Percentiles rank a stretch among this genome's conserved stretches.
These are phyloP conservation scores for Arabidopsis lyrata DNA, from an alignment of 441 rosid genomes.

Conservation along the genomic window DNA sequence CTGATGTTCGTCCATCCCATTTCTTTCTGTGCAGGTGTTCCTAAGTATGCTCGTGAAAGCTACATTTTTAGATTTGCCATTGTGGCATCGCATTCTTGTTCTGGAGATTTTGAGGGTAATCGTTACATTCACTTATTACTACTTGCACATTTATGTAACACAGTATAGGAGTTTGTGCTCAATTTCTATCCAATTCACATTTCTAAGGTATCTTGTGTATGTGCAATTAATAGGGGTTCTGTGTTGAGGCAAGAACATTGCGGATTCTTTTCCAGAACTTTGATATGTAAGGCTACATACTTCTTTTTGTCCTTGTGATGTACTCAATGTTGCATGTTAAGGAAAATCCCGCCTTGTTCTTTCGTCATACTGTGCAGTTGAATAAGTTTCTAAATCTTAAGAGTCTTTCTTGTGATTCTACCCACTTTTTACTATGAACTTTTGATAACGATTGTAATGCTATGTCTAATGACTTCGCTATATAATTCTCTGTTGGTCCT, in stretches of 20 bases:
- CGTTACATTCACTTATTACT: conserved; percentile 22
- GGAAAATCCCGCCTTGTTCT: conserved; percentile 11
- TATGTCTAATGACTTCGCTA: conserved; percentile 13
- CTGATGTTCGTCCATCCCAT: conserved; percentile 19
- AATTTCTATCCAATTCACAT: conserved; percentile 30
- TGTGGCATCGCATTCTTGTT: conserved; percentile 99
- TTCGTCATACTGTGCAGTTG: conserved; percentile 13
- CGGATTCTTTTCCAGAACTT: conserved; percentile 90
- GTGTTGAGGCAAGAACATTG: conserved; percentile 95
- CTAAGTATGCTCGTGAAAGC: conserved; percentile 96
- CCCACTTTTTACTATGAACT: conserved; percentile 5
- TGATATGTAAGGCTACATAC: conserved; percentile 78
- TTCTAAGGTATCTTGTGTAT: conserved; percentile 39
- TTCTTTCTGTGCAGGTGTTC: conserved; percentile 75
- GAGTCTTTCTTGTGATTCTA: conserved; percentile 10
- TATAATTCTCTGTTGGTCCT: conserved; percentile 18
- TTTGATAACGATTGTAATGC: conserved; percentile 4
- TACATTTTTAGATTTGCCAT: conserved; percentile 91
- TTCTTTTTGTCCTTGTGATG: conserved; percentile 35
- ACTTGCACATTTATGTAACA: conserved; percentile 16
- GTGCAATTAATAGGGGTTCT: conserved; percentile 80
- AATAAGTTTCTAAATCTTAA: conserved; percentile 17
- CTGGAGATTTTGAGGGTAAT: conserved; percentile 99
- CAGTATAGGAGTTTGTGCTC: conserved; percentile 15
- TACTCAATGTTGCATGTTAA: conserved; percentile 32